These are phyloP conservation scores for Phytophthora uliginosa DNA, from an alignment of 352 stramenopile genomes.

Conservation along the genomic window DNA sequence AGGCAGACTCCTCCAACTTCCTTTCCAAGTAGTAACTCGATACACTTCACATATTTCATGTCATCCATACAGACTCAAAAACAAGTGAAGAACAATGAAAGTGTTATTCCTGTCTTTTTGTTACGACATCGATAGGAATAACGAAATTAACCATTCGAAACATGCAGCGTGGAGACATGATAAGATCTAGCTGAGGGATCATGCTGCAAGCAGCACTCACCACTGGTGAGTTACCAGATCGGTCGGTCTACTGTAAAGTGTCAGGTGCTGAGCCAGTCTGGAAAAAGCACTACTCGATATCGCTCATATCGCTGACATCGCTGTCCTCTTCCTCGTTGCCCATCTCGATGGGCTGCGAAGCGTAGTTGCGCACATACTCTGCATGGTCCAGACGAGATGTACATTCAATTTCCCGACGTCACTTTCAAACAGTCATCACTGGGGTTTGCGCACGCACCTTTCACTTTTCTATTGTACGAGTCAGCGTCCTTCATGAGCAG, in stretches of 20 bases:
- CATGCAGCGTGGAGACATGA: slow-evolving; percentile 28
- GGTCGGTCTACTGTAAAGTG: slow-evolving; percentile 36
- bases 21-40: slow-evolving; percentile 74
- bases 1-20: slow-evolving; percentile 84
- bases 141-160: slow-evolving; percentile 30
- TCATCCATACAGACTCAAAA: not conserved
- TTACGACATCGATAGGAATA: slow-evolving; percentile 30
- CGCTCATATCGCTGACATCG: slow-evolving; percentile 90
- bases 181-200: slow-evolving; percentile 18
- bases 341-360: slow-evolving; percentile 84
- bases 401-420: not conserved
- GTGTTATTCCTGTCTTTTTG: slow-evolving; percentile 38
- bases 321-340: slow-evolving; percentile 76
- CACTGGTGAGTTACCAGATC: slow-evolving; percentile 8
- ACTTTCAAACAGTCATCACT: not conserved
- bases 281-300: slow-evolving; percentile 54
- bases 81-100: slow-evolving; percentile 29
- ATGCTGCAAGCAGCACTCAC: slow-evolving; percentile 11
- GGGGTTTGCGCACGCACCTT: slow-evolving; percentile 51
- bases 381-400: slow-evolving; percentile 2
- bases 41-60: slow-evolving; percentile 4
- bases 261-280: not conserved
- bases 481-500: slow-evolving; percentile 92
- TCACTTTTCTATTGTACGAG: slow-evolving; percentile 91
- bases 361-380: slow-evolving; percentile 88